Evolutionary conservation across 352 stramenopile species (phyloP).

Genomic region (Phytophthora nicotianae): DNA sequence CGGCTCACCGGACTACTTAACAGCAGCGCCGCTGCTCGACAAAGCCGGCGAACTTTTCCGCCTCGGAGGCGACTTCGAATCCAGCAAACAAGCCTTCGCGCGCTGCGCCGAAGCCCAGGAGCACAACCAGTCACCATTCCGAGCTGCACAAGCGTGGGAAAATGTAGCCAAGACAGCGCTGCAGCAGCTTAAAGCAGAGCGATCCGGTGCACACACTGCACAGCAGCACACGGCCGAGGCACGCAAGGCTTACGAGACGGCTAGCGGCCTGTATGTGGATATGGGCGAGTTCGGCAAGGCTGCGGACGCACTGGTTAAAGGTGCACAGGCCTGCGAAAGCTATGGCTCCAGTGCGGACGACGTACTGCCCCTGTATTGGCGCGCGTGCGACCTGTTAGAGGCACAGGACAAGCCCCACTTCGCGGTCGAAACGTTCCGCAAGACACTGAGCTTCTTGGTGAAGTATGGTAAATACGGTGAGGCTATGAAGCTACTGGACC

Average conservation of each 20-base stretch:
- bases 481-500: slow-evolving; percentile 49
- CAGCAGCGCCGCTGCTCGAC: slow-evolving; percentile 69
- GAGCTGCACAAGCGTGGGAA: slow-evolving; percentile 74
- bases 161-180: slow-evolving; percentile 74
- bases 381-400: slow-evolving; percentile 76
- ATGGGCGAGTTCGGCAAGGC: slow-evolving; percentile 87
- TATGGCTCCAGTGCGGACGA: slow-evolving; percentile 40
- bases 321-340: slow-evolving; percentile 53
- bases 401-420: slow-evolving; percentile 86
- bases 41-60: slow-evolving; percentile 77
- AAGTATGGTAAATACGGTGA: slow-evolving; percentile 61
- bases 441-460: slow-evolving; percentile 75
- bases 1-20: slow-evolving; percentile 70
- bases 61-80: slow-evolving; percentile 63
- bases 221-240: slow-evolving; percentile 51
- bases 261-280: slow-evolving; percentile 71
- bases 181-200: slow-evolving; percentile 74
- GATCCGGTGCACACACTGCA: slow-evolving; percentile 27
- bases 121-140: slow-evolving; percentile 79
- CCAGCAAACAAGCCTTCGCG: slow-evolving; percentile 59
- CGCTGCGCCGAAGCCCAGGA: slow-evolving; percentile 67
- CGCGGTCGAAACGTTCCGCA: slow-evolving; percentile 79
- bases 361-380: slow-evolving; percentile 64
- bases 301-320: slow-evolving; percentile 77
- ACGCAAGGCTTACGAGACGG: slow-evolving; percentile 63